Evolutionary conservation across 1,284 basidiomycete species (phyloP), one percentile per base, ranked within the genome.

Genomic region (Boletus sp.): DNA sequence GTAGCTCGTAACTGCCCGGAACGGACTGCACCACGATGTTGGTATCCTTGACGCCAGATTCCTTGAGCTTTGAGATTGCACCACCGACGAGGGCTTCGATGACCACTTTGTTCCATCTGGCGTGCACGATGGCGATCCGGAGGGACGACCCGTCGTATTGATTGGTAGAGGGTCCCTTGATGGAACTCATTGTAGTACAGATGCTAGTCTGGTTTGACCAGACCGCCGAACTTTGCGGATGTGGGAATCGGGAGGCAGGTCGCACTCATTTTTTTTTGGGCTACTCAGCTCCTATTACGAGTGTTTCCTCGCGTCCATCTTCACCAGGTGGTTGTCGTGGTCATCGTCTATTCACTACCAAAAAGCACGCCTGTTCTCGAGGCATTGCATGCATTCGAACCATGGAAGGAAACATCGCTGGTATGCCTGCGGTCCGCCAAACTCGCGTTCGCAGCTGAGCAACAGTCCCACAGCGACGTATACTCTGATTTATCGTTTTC

Each of bases 1-100:
- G 94, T n/a, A 97, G 82, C 78, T 97, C 94, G 73, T 88, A 97
- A 75, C 90, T 93, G 20, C 96, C 96, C 0, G 96, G 96, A 1
- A 99, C 94, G 31, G 86, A 89, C 77, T 96, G 91, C 55, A 97
- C 79, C 57, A 94, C 83, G 65, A 98, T 97, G 71, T 98, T 96
- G 69, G 83, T 83, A 58, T 91, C 84, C 77, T 92, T 92, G 62
- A 98, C 95, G 44, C 96, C 96, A 39, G 84, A 80, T 66, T 86
- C 86, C 76, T 85, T 90, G 64, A 98, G 83, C 71, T 90, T 92
- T 33, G 78, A 75, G 58, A 94, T 76, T 11, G 89, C 84, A 46
- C 95, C 95, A 1, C 80, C 76, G 58, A 98, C 80, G 51, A 98
- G 85, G 16, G 92, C 84, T 31, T 92, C 89, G 70, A 98, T 91